These are phyloP conservation scores for Yarrowia sp. DNA, from an alignment of 805 yeast genomes.

Conservation along the genomic window DNA sequence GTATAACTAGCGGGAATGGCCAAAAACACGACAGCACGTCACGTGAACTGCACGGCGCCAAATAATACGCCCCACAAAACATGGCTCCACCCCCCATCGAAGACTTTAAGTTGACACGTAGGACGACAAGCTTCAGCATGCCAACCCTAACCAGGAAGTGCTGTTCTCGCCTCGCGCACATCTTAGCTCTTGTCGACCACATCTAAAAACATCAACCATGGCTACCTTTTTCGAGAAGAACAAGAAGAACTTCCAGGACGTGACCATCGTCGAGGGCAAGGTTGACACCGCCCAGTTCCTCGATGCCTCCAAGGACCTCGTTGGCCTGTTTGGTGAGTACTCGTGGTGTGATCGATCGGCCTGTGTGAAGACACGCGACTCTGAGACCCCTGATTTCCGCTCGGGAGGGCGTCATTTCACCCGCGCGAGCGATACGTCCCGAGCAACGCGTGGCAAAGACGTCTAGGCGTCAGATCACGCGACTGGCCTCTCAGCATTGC, in stretches of 20 bases:
- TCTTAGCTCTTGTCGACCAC: neutral
- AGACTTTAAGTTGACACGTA: constrained; percentile 24
- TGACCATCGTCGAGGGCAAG: constrained; percentile 60
- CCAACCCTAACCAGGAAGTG: constrained; percentile 3
- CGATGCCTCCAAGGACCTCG: constrained; percentile 80
- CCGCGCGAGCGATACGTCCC: too few species aligned
- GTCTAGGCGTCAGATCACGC: neutral
- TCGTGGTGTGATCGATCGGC: neutral
- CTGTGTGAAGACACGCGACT: too few species aligned
- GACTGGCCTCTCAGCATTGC: neutral
- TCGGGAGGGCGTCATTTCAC: too few species aligned
- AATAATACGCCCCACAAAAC: too few species aligned
- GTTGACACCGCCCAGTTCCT: constrained; percentile 73
- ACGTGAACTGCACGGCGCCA: too few species aligned
- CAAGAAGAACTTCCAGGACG: constrained; percentile 73
- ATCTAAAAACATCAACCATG: neutral
- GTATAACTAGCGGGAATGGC: too few species aligned
- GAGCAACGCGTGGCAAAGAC: too few species aligned
- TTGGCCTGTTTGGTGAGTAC: constrained; percentile 66
- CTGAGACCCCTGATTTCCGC: too few species aligned
- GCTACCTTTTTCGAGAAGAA: constrained; percentile 74
- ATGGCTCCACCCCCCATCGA: neutral
- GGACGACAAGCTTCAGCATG: neutral
- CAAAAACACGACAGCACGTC: too few species aligned
- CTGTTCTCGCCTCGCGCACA: neutral